These are phyloP conservation scores for Pythium rhizo-oryzae DNA, from an alignment of 352 stramenopile species.

Conservation along the genomic window DNA sequence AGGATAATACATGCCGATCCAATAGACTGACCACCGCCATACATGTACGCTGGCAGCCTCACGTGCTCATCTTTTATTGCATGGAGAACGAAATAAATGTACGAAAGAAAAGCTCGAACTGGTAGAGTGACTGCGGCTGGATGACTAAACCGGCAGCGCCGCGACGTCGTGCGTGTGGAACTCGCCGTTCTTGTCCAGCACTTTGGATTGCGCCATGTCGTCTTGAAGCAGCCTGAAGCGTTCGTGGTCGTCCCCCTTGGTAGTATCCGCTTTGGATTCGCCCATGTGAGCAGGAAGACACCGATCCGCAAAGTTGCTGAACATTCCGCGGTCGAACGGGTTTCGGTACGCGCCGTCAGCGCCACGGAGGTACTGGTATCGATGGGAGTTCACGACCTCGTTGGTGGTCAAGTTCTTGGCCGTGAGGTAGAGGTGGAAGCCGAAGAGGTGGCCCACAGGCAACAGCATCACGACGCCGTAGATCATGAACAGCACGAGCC, in stretches of 20 bases:
- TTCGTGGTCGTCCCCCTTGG: neutral
- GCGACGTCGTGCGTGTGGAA: conserved; percentile 18
- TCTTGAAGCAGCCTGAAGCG: conserved; percentile 10
- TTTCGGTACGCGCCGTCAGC: conserved; percentile 36
- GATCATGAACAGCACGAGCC: conserved; percentile 38
- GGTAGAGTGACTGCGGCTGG: neutral
- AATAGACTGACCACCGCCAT: neutral
- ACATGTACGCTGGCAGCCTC: no score
- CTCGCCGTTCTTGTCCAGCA: conserved; percentile 6
- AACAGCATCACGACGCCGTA: conserved; percentile 56
- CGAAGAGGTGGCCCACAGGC: conserved; percentile 52
- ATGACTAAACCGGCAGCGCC: conserved; percentile 21
- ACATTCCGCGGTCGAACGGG: conserved; percentile 50
- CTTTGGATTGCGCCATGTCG: conserved; percentile 12
- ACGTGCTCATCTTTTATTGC: no score
- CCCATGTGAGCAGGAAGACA: conserved; percentile 35
- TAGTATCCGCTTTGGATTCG: neutral
- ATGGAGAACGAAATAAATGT: no score
- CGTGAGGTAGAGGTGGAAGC: conserved; percentile 80
- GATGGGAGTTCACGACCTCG: conserved; percentile 71
- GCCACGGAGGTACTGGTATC: conserved; percentile 54
- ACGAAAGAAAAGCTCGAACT: no score
- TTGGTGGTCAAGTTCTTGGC: conserved; percentile 79
- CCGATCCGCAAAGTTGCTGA: conserved; percentile 49
- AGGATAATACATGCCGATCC: neutral